Base-by-base conservation (phyloP, 2,329 filamentous ascomycete species). In the Penicillium griseofulvum region DNA sequence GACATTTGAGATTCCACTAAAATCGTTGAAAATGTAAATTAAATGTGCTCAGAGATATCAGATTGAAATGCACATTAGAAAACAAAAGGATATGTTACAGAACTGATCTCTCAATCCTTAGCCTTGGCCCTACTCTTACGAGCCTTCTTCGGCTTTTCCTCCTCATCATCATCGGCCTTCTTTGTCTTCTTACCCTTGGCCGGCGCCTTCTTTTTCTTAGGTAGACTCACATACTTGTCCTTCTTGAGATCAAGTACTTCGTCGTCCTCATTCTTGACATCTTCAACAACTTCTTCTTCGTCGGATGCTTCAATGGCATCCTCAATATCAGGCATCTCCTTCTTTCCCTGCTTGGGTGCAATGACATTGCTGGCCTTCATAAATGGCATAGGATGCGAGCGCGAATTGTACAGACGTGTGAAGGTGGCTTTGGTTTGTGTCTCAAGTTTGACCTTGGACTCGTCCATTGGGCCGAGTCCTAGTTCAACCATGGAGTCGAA, bases 241-340 rank as follows among this genome's bases (percentile, higher is more conserved):
- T 93, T 96, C 68, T 88, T 91, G 49, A 97, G 73, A 70, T 96
- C 91, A n/a, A 86, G 77, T 50, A 91, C 89, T 12, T 90, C 87
- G 0, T 89, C 87, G 4, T 90, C 88, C 0, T 87, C 87, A 1
- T 81, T 84, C 39, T 85, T 72, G n/a, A 76, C 74, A 14, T 77
- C 79, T 44, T 79, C 76, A 1, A 84, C 75, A 28, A 79, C 76
- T 33, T 86, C 86, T n/a, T 81, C 87, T 19, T 87, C 84, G 43
- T 96, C 93, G 5, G 91, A 91, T 64, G 96, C 93, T 46, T 97
- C 92, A 51, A 99, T 88, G 2, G 92, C 94, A 74, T 99, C 94
- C 75, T 99, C 94, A 31, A 99, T 82, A 76, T 99, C 94, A 0
- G 94, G 95, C 58, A 88, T 89, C 45, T 93, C 91, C 73, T 83